Evolutionary conservation across 2,329 filamentous ascomycete genomes (phyloP), one percentile per base, ranked within the genome.

Genomic region (Aspergillus terreus): DNA sequence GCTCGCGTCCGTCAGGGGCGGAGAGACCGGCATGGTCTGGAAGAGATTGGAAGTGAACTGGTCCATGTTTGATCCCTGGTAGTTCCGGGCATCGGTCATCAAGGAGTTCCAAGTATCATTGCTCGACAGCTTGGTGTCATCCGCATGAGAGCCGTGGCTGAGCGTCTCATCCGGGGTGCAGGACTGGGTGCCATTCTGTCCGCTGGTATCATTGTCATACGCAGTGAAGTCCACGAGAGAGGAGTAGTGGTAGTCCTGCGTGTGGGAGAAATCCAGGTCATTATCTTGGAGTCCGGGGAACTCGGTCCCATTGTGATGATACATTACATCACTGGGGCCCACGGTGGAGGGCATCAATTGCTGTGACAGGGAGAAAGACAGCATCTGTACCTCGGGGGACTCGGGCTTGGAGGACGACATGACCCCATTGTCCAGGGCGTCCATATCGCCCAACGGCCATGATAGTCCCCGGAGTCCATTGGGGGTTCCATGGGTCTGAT

Each of bases 291-390:
- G 61, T 57, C 65, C 62, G 58, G 65, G 66, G 59, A 71, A 67
- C 52, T 73, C 71, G 52, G 70, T 63, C 47, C 71, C 64, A 53
- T 66, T 52, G 47, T 63, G 63, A 30, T 30, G 27, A 59, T 71
- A 72, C 63, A 70, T 70, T 53, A 70, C 63, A 62, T 71, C 66
- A 58, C 64, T 64, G 42, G 69, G 66, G 52, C 71, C 70, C 51
- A 70, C 64, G 51, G 67, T 65, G 53, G 66, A 62, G 44, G 70
- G 65, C 59, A 73, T 64, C 40, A 73, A 57, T 50, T 72, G 70
- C 43, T 73, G 71, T 50, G 71, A 70, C 58, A 72, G 66, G 47
- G 69, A 68, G 59, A 71, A 74, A 56, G 71, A 69, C 56, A 73
- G 62, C 67, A 72, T 69, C 54, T 73, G 70, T 54, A 73, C 68